Conservation (phyloP, 768 basidiomycete genomes). For the Mrakia blollopis region DNA sequence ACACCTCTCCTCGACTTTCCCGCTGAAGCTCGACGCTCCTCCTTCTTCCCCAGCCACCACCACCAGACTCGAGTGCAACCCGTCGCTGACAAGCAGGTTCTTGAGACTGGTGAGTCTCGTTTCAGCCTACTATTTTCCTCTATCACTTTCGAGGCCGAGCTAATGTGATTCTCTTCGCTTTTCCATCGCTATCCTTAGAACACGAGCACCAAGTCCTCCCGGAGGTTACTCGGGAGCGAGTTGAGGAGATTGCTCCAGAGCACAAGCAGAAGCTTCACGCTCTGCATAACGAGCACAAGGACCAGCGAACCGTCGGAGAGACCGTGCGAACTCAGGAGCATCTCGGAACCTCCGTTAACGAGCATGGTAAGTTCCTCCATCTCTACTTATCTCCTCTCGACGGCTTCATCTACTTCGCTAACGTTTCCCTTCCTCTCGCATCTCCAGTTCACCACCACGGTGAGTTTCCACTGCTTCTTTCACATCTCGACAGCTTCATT, state of each 20-base stretch:
- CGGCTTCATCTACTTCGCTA: conserved; percentile 28
- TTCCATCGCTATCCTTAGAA: conserved; percentile 26
- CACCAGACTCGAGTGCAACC: conserved; percentile 46
- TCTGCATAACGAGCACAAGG: conserved; percentile 38
- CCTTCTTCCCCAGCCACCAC: conserved; percentile 15
- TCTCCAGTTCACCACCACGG: too few relatives aligned
- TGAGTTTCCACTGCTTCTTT: too few relatives aligned
- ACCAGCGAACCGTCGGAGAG: conserved; percentile 32
- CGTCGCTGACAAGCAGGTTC: conserved; percentile 40
- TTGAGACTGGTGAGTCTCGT: conserved; percentile 33
- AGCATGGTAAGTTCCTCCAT: conserved; percentile 37
- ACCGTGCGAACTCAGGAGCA: conserved; percentile 37
- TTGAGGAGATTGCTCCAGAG: conserved; percentile 45
- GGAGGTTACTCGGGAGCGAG: conserved; percentile 42
- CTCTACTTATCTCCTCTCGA: too few relatives aligned
- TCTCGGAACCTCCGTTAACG: conserved; percentile 38
- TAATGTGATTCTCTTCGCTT: neutral
- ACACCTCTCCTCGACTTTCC: neutral
- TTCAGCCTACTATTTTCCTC: too few relatives aligned
- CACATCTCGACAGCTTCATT: too few relatives aligned
- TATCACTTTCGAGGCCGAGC: neutral
- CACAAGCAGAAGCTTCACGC: conserved; percentile 42
- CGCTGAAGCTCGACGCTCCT: too few relatives aligned
- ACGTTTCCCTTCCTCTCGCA: conserved; percentile 36
- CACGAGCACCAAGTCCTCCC: conserved; percentile 41